Conservation (phyloP, 2,329 filamentous ascomycete genomes). For the Ascochyta koolunga region DNA sequence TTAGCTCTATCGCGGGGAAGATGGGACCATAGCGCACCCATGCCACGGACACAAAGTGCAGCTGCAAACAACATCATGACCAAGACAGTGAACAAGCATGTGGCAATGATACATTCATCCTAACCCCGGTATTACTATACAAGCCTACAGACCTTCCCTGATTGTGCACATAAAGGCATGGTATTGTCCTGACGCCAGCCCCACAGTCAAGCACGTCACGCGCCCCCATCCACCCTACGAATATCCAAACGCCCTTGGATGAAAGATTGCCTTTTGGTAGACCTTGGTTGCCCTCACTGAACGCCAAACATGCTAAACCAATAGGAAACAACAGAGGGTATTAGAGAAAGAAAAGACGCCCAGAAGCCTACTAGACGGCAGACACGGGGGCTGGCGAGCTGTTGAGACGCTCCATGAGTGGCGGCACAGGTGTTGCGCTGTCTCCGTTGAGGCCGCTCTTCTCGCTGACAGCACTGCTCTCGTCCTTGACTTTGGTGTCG, state of each 20-base stretch:
- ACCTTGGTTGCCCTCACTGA: conserved; percentile 24
- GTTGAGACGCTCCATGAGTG: conserved; percentile 50
- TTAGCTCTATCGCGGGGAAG: conserved; percentile 21
- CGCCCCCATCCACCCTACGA: conserved; percentile 4
- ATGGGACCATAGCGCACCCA: conserved; percentile 21
- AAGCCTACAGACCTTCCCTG: conserved; percentile 7
- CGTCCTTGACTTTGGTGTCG: conserved; percentile 63
- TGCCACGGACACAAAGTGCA: neutral
- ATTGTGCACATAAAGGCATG: neutral
- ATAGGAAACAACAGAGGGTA: conserved; percentile 15
- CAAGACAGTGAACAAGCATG: neutral
- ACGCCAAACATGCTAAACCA: conserved; percentile 35
- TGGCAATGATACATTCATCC: neutral
- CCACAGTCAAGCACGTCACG: conserved; percentile 10
- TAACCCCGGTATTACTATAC: conserved; percentile 14
- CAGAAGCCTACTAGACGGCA: conserved; percentile 23
- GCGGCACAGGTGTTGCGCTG: conserved; percentile 51
- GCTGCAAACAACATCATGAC: neutral
- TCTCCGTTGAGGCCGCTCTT: conserved; percentile 63
- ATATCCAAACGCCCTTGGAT: conserved; percentile 28
- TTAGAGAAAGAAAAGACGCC: conserved; percentile 11
- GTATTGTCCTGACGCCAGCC: conserved; percentile 2
- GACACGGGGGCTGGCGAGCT: conserved; percentile 59
- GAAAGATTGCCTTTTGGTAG: conserved; percentile 24
- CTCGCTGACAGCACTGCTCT: conserved; percentile 65